A percentile compares a stretch with the other conserved stretches of the same genome.
These are phyloP conservation scores for Cubamyces lactineus DNA, from an alignment of 768 basidiomycete genomes.

Conservation along the genomic window DNA sequence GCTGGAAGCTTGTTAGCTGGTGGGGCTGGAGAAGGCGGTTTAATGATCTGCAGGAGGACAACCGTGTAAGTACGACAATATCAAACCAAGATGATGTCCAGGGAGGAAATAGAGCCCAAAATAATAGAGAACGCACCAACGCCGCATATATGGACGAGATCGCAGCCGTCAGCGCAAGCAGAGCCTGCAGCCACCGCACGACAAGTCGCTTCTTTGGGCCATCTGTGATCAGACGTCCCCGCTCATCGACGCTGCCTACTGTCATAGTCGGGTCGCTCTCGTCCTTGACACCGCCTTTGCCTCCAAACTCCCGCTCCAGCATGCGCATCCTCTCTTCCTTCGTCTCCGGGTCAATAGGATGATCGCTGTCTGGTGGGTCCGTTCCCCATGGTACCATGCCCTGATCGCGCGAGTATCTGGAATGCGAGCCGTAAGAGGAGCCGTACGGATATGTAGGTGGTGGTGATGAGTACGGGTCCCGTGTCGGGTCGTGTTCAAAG, in stretches of 20 bases:
- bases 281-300: constrained; percentile 34
- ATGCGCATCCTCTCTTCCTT: constrained; percentile 74
- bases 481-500: constrained; percentile 35
- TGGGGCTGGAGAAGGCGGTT: constrained; percentile 52
- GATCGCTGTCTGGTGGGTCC: constrained; percentile 49
- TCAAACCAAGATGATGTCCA: not conserved
- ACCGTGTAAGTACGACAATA: constrained; percentile 17
- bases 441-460: constrained; percentile 34
- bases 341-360: constrained; percentile 48
- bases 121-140: constrained; percentile 45
- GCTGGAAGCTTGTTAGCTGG: constrained; percentile 59
- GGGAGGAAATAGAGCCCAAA: not conserved
- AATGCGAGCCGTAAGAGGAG: constrained; percentile 37
- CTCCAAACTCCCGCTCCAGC: constrained; percentile 68
- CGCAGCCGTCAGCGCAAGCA: constrained; percentile 54
- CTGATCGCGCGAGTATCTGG: constrained; percentile 38
- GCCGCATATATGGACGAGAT: constrained; percentile 66
- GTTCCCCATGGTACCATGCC: constrained; percentile 57
- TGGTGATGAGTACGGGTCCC: constrained; percentile 31
- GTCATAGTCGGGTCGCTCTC: constrained; percentile 53
- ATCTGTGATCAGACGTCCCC: constrained; percentile 62
- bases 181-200: constrained; percentile 49
- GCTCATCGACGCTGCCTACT: constrained; percentile 60
- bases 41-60: constrained; percentile 49
- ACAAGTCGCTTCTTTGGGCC: constrained; percentile 63